phyloP scores from a whole-genome alignment of 177 flowering plant genomes.

The Vitis hybrid region DNA sequence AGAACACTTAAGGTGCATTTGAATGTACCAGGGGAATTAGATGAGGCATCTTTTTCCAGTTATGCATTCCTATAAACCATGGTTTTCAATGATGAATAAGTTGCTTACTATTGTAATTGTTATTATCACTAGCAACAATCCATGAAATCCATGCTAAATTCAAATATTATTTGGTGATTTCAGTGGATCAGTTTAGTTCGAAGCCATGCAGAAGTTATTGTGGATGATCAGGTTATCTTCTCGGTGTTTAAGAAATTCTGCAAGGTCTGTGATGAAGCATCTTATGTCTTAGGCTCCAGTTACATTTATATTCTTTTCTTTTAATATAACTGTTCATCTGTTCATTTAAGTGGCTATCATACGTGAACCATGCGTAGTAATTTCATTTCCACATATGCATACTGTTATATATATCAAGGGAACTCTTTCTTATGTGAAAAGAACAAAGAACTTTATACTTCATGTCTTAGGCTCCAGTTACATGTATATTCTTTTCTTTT shows the following conservation, averaged over 20 bases:
- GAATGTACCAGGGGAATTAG: background rate
- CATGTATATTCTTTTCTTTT: background rate
- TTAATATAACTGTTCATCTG: background rate
- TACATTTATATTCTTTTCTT: background rate
- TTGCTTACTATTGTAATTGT: background rate
- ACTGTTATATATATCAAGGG: too few relatives aligned
- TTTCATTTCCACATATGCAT: background rate
- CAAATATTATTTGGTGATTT: slow-evolving; percentile 8
- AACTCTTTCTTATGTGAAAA: too few relatives aligned
- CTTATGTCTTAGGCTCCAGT: background rate
- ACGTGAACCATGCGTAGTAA: background rate
- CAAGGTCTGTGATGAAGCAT: slow-evolving; percentile 48
- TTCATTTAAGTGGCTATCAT: too few relatives aligned
- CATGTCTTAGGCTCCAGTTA: background rate
- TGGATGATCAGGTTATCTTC: slow-evolving; percentile 63
- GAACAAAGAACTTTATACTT: too few relatives aligned
- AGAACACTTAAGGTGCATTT: background rate
- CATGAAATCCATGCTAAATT: background rate
- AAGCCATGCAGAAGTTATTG: slow-evolving; percentile 67
- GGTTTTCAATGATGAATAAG: background rate
- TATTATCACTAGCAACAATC: background rate
- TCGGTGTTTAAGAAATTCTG: slow-evolving; percentile 68
- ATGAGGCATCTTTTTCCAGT: background rate
- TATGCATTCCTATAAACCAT: background rate
- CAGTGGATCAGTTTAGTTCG: slow-evolving; percentile 85